phyloP scores from a whole-genome alignment of 2,329 filamentous ascomycete species.

The Emmonsiellopsis sp. region DNA sequence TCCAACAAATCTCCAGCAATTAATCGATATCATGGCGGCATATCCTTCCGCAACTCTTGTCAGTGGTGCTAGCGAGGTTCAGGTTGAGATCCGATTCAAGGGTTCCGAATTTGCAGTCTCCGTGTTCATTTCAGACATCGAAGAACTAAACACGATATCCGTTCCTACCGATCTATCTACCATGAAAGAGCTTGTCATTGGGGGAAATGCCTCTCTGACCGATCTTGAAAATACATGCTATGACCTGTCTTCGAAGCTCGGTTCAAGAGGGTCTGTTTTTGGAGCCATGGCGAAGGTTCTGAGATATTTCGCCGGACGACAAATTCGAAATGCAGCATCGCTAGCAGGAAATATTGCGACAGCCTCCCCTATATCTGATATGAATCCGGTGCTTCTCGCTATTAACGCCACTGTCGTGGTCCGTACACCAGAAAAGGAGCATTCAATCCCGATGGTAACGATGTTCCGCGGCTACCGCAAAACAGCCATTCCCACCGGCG shows the following conservation, averaged over 20 bases:
- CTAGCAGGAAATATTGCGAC: constrained; percentile 80
- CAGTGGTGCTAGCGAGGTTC: constrained; percentile 79
- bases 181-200: constrained; percentile 55
- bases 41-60: constrained; percentile 79
- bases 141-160: constrained; percentile 64
- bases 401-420: constrained; percentile 66
- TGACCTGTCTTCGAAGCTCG: constrained; percentile 63
- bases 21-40: constrained; percentile 71
- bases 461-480: constrained; percentile 79
- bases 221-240: constrained; percentile 70
- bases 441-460: constrained; percentile 65
- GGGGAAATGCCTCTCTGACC: constrained; percentile 73
- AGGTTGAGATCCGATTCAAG: constrained; percentile 93
- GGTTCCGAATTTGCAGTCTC: constrained; percentile 71
- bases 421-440: constrained; percentile 56
- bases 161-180: constrained; percentile 51
- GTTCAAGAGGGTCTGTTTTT: constrained; percentile 59
- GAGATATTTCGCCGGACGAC: constrained; percentile 78
- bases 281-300: constrained; percentile 73
- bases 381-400: constrained; percentile 78
- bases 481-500: constrained; percentile 63
- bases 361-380: constrained; percentile 77
- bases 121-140: constrained; percentile 77
- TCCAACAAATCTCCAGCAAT: constrained; percentile 65
- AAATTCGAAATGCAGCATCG: constrained; percentile 82